Percentiles rank a stretch among this genome's conserved stretches.
Conservation (phyloP, 768 basidiomycete species). For the Trametes sanguinea region DNA sequence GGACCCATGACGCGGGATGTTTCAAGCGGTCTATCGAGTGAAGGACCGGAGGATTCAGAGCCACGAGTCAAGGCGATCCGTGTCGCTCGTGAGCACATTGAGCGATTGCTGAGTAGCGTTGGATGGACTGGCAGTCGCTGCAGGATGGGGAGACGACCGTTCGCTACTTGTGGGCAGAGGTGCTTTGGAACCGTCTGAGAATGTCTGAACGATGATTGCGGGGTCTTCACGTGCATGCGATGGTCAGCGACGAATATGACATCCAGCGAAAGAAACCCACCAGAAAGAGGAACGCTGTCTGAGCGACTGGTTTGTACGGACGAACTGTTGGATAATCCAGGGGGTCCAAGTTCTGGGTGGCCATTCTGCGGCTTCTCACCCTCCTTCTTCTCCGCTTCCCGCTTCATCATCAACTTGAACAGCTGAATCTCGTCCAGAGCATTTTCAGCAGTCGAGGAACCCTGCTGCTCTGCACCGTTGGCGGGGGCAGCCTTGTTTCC, state of each 20-base stretch:
- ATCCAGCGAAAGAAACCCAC: background rate
- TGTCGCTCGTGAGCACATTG: background rate
- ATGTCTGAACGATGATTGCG: background rate
- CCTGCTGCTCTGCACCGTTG: constrained; percentile 9
- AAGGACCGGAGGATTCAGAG: constrained; percentile 12
- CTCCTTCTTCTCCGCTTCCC: constrained; percentile 59
- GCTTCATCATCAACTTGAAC: constrained; percentile 83
- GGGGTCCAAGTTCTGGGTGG: constrained; percentile 10
- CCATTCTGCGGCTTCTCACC: constrained; percentile 26
- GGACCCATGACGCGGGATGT: constrained; percentile 18
- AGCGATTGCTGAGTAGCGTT: background rate
- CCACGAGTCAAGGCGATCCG: background rate
- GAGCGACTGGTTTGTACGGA: constrained; percentile 8
- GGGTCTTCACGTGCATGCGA: background rate
- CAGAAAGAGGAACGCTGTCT: background rate
- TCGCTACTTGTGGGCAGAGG: background rate
- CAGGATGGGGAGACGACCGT: background rate
- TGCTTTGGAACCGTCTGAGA: background rate
- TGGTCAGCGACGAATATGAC: too few species aligned
- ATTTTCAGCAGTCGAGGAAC: constrained; percentile 28
- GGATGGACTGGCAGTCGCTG: background rate
- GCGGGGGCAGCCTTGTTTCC: constrained; percentile 13
- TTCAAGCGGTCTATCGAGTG: constrained; percentile 9
- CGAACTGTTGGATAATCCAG: constrained; percentile 8
- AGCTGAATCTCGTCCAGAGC: constrained; percentile 81